A percentile compares a stretch with the other conserved stretches of the same genome.
These are phyloP conservation scores for Phytophthora foliorum DNA, from an alignment of 352 stramenopile species.

Conservation along the genomic window DNA sequence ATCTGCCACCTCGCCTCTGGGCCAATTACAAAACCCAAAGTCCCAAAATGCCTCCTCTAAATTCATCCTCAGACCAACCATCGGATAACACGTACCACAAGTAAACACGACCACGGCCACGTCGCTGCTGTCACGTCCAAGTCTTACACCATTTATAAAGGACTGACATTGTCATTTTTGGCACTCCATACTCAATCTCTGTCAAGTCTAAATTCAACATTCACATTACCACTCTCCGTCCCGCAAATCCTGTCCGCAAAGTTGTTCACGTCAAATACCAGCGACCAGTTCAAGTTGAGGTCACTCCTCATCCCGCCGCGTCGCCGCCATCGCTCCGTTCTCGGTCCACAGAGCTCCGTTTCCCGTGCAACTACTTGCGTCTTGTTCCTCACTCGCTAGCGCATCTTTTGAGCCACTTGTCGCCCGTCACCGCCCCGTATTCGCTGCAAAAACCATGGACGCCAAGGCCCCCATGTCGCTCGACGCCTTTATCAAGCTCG, in stretches of 20 bases:
- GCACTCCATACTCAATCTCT: neutral
- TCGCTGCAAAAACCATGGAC: constrained; percentile 16
- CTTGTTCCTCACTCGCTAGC: neutral
- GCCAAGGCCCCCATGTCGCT: constrained; percentile 73
- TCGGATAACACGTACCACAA: too few relatives aligned
- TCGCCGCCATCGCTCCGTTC: neutral
- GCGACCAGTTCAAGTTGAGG: constrained; percentile 47
- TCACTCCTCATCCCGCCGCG: constrained; percentile 14
- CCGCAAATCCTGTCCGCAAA: neutral
- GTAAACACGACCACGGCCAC: too few relatives aligned
- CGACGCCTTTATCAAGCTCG: constrained; percentile 69
- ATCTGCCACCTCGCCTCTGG: too few relatives aligned
- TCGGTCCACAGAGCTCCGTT: neutral
- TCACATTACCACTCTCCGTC: neutral
- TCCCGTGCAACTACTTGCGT: neutral
- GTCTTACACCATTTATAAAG: neutral
- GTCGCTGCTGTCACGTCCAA: too few relatives aligned
- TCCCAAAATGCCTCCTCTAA: too few relatives aligned
- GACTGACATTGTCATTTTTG: neutral
- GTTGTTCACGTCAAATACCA: constrained; percentile 28
- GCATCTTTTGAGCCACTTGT: neutral
- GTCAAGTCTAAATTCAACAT: neutral
- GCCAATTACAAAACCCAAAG: too few relatives aligned
- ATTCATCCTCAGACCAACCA: too few relatives aligned
- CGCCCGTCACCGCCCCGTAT: neutral